Conservation (phyloP, 2,329 filamentous ascomycete genomes). For the Aspergillus aculeatinus region DNA sequence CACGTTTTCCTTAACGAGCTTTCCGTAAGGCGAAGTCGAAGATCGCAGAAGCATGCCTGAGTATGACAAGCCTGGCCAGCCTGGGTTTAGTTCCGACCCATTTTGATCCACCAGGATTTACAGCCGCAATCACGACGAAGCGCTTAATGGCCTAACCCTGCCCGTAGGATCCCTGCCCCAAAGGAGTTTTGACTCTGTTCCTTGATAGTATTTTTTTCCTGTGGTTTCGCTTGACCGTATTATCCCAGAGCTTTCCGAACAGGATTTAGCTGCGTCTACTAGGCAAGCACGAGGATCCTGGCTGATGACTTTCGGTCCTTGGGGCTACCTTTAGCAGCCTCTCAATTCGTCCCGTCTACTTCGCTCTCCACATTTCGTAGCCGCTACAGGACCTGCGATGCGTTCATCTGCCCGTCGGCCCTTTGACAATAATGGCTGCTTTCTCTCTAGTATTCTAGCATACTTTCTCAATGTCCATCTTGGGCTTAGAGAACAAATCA, state of each 20-base stretch:
- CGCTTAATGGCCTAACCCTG: constrained; percentile 15
- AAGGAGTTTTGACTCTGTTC: background rate
- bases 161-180: background rate
- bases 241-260: constrained; percentile 6
- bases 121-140: constrained; percentile 21
- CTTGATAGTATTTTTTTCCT: background rate
- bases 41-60: constrained; percentile 7
- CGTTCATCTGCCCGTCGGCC: constrained; percentile 9
- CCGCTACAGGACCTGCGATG: constrained; percentile 11
- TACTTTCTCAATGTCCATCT: background rate
- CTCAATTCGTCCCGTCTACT: constrained; percentile 4
- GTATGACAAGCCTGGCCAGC: constrained; percentile 11
- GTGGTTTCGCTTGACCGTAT: constrained; percentile 1
- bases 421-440: background rate
- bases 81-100: constrained; percentile 10
- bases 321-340: constrained; percentile 10
- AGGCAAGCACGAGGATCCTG: constrained; percentile 10
- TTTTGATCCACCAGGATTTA: constrained; percentile 16
- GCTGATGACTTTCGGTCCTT: constrained; percentile 10
- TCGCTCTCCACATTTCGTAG: constrained; percentile 11
- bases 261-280: constrained; percentile 7
- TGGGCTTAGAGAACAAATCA: background rate
- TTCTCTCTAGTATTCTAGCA: constrained; percentile 7
- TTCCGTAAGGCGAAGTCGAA: constrained; percentile 7
- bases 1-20: background rate